Percentiles rank a stretch among this genome's conserved stretches.
Evolutionary conservation across 305 asterid species (phyloP).

Genomic region (Fraxinus latifolia): DNA sequence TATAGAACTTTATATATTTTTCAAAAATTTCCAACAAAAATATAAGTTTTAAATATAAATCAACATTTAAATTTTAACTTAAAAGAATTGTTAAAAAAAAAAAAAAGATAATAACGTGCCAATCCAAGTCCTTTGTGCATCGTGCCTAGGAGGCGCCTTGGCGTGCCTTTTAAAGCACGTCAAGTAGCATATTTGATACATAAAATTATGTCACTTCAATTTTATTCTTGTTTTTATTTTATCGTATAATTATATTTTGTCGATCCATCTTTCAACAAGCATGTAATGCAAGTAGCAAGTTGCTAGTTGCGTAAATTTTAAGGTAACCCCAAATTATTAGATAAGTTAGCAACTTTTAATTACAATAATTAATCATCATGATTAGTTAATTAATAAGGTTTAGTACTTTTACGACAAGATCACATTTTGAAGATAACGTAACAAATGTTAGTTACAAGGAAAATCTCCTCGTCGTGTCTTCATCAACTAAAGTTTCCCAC

Average conservation of each 20-base stretch:
- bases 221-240: not conserved
- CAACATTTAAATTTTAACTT: too few species aligned
- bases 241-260: not conserved
- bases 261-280: not conserved
- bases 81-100: too few species aligned
- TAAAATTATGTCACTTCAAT: not conserved
- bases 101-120: too few species aligned
- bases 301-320: conserved; percentile 19
- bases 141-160: too few species aligned
- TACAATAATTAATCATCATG: conserved; percentile 16
- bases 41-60: too few species aligned
- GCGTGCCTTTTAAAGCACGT: too few species aligned
- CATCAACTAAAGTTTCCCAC: conserved; percentile 31
- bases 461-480: conserved; percentile 9
- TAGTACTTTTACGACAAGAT: conserved; percentile 18
- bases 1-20: too few species aligned
- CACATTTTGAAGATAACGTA: conserved; percentile 26
- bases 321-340: conserved; percentile 21
- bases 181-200: not conserved
- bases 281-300: conserved; percentile 19
- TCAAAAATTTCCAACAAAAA: too few species aligned
- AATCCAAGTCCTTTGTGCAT: too few species aligned
- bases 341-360: conserved; percentile 22
- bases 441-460: conserved; percentile 19
- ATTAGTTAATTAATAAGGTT: conserved; percentile 10